Evolutionary conservation across 192 early-diverging fungal species (phyloP), one percentile per base, ranked within the genome.

Genomic region (Coemansia sp.): DNA sequence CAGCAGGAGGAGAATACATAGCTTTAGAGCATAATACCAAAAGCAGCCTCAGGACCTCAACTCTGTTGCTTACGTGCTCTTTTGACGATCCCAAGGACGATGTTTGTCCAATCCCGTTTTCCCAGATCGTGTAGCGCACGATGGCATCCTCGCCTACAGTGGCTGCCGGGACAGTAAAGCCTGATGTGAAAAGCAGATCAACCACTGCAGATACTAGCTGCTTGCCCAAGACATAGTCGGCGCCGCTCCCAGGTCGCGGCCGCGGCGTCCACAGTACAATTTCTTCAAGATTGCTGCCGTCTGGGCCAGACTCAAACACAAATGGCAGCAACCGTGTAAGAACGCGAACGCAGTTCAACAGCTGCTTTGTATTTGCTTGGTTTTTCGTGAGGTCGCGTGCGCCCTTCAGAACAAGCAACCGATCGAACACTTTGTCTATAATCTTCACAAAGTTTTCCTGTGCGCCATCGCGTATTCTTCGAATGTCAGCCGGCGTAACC

Each of bases 291-390:
- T 52, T 37, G 57, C 63, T 55, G 12, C 68, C 70, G 35, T 71
- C 76, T 4, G 68, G 43, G 10, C 71, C 62, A 13, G 53, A 34
- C 77, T 97, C 95, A 72, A 88, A 97, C 12, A 91, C 77, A 77
- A 89, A 94, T 15, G 94, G 95, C 35, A 97, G 71, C 21, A 97
- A 48, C 16, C 95, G 86, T 1, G 94, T 94, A 48, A 97, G 70
- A 3, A 95, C 76, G 33, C 95, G 88, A 21, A 91, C 70, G 65
- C 91, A 93, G 76, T 95, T 97, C 4, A 93, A 67, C 33, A 92
- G 75, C 45, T 93, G 88, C 34, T 74, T 79, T 7, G 75, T 77
- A 30, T 85, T 86, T 31, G 84, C 79, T n/a, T 84, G 76, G 8
- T 23, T 65, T 34, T 72, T 81, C 0, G 82, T 64, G 52, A 86